These are phyloP conservation scores for Cladosporium sp. DNA, from an alignment of 2,329 filamentous ascomycete species.

Conservation along the genomic window DNA sequence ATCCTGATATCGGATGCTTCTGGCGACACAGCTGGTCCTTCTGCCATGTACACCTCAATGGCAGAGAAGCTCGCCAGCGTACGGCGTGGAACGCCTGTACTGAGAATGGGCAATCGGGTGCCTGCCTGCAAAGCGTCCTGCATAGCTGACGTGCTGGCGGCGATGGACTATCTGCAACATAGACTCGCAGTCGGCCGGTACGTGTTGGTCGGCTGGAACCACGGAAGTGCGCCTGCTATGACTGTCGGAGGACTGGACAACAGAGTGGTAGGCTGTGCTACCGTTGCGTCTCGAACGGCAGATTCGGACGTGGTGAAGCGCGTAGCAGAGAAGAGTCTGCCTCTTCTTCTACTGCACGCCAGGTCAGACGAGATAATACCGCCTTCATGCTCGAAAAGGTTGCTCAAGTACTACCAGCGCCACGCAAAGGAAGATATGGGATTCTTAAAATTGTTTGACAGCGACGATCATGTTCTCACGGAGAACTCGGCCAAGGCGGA, in stretches of 20 bases:
- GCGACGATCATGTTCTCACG: slow-evolving; percentile 42
- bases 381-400: slow-evolving; percentile 31
- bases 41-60: slow-evolving; percentile 38
- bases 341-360: slow-evolving; percentile 38
- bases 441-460: slow-evolving; percentile 37
- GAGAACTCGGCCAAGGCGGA: slow-evolving; percentile 36
- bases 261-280: slow-evolving; percentile 36
- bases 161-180: slow-evolving; percentile 34
- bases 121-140: slow-evolving; percentile 35
- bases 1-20: slow-evolving; percentile 38
- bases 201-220: slow-evolving; percentile 42
- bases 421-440: slow-evolving; percentile 23
- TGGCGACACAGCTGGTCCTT: slow-evolving; percentile 39
- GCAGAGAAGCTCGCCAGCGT: slow-evolving; percentile 39
- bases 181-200: slow-evolving; percentile 32
- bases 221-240: slow-evolving; percentile 41
- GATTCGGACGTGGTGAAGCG: slow-evolving; percentile 32
- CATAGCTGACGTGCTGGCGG: slow-evolving; percentile 34
- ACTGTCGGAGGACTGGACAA: slow-evolving; percentile 32
- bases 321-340: slow-evolving; percentile 29
- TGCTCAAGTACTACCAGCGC: slow-evolving; percentile 36
- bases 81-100: slow-evolving; percentile 34
- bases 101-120: slow-evolving; percentile 40
- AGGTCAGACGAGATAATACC: slow-evolving; percentile 36
- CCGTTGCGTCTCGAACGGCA: slow-evolving; percentile 38